Evolutionary conservation across 164 flowering plant genomes (phyloP).

Genomic region (Sedum album): DNA sequence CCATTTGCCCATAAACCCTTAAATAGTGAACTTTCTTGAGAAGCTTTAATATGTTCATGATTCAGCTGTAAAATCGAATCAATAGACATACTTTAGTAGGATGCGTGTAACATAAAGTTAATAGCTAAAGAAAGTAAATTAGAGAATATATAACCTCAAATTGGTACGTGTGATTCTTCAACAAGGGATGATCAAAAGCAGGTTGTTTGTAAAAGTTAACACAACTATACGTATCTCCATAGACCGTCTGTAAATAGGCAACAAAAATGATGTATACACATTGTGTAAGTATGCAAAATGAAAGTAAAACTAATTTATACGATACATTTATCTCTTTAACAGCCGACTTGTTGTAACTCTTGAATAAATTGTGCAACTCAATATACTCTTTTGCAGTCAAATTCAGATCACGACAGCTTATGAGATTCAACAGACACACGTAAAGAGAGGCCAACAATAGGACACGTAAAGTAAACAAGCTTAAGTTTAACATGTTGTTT

Average conservation of each 20-base stretch:
- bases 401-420: background rate
- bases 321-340: background rate
- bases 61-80: conserved; percentile 4
- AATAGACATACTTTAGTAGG: background rate
- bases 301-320: background rate
- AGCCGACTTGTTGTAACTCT: background rate
- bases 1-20: background rate
- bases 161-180: conserved; percentile 13
- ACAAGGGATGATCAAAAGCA: conserved; percentile 18
- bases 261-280: background rate
- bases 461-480: background rate
- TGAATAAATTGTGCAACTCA: background rate
- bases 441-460: background rate
- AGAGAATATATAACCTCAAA: conserved; percentile 1
- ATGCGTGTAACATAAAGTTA: too few relatives aligned
- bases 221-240: conserved; percentile 20
- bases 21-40: background rate
- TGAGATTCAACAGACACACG: background rate
- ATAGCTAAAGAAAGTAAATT: too few relatives aligned
- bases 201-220: conserved; percentile 21
- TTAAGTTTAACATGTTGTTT: too few relatives aligned
- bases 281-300: too few relatives aligned
- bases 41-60: background rate
- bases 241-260: conserved; percentile 4
- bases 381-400: background rate